Conservation (phyloP, 352 stramenopile species). For the Globisporangium iwayamae region DNA sequence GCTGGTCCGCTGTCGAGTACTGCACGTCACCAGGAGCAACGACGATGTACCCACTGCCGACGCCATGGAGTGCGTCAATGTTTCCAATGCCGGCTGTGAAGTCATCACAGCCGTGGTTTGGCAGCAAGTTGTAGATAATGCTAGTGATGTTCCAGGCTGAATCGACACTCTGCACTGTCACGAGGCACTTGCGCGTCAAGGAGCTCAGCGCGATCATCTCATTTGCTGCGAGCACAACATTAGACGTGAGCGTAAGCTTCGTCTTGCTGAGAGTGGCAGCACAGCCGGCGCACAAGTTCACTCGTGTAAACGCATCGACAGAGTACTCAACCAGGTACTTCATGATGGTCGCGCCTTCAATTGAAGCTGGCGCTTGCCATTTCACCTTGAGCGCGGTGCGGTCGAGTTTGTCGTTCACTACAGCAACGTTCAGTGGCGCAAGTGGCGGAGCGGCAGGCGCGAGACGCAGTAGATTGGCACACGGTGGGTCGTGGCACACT, state of each 20-base stretch:
- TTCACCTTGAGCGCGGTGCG: constrained; percentile 79
- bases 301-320: constrained; percentile 38
- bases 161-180: constrained; percentile 35
- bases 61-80: constrained; percentile 43
- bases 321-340: constrained; percentile 89
- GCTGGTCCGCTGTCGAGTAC: constrained; percentile 3
- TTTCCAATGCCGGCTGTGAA: constrained; percentile 33
- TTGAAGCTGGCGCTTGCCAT: constrained; percentile 66
- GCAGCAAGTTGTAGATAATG: constrained; percentile 42
- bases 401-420: constrained; percentile 78
- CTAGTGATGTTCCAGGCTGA: constrained; percentile 32
- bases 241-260: constrained; percentile 32
- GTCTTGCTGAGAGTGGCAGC: constrained; percentile 31
- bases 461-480: constrained; percentile 33
- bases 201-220: constrained; percentile 47
- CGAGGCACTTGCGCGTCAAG: constrained; percentile 40
- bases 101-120: constrained; percentile 64
- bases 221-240: constrained; percentile 28
- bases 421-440: constrained; percentile 65
- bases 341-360: constrained; percentile 63
- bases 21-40: constrained; percentile 21
- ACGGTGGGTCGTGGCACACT: constrained; percentile 51
- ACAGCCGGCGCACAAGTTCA: constrained; percentile 46
- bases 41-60: constrained; percentile 37
- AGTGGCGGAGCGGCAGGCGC: constrained; percentile 67